These are phyloP conservation scores for Aspergillus floridensis DNA, from an alignment of 2,329 filamentous ascomycete species.

Conservation along the genomic window DNA sequence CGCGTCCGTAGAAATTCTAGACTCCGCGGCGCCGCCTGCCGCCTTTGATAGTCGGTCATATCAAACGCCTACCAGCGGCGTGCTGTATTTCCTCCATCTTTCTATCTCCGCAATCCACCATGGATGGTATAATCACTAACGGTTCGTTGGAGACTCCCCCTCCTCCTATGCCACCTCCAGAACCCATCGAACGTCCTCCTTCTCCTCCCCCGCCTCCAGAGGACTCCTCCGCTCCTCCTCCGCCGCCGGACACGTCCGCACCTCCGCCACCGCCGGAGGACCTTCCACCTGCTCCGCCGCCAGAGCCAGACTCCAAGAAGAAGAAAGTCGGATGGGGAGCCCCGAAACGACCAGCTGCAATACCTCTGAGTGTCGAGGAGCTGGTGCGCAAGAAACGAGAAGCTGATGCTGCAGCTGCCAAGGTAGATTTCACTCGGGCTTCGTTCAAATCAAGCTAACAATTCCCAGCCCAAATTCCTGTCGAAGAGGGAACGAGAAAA, in stretches of 20 bases:
- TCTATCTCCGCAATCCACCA: constrained; percentile 16
- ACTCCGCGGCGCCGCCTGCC: constrained; percentile 11
- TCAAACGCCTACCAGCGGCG: background rate
- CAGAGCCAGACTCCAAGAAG: constrained; percentile 48
- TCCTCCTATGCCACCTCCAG: constrained; percentile 36
- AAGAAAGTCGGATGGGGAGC: constrained; percentile 56
- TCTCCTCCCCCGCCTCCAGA: constrained; percentile 43
- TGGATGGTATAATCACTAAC: constrained; percentile 36
- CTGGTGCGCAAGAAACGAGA: constrained; percentile 81
- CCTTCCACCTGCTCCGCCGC: constrained; percentile 37
- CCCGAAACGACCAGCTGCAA: constrained; percentile 36
- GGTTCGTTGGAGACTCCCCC: constrained; percentile 18
- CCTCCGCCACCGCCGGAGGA: constrained; percentile 45
- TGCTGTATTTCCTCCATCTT: background rate
- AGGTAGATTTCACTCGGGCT: constrained; percentile 48
- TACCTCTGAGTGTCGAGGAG: constrained; percentile 78
- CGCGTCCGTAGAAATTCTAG: constrained; percentile 31
- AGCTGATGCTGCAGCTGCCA: constrained; percentile 77
- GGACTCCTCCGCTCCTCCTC: constrained; percentile 41
- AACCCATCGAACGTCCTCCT: constrained; percentile 36
- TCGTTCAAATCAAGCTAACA: constrained; percentile 4
- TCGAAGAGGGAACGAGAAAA: constrained; percentile 79
- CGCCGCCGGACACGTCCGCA: constrained; percentile 35
- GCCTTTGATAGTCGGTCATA: background rate
- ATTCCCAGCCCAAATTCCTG: constrained; percentile 71